Conservation (phyloP, 352 stramenopile genomes). For the Phytophthora ohioensis region DNA sequence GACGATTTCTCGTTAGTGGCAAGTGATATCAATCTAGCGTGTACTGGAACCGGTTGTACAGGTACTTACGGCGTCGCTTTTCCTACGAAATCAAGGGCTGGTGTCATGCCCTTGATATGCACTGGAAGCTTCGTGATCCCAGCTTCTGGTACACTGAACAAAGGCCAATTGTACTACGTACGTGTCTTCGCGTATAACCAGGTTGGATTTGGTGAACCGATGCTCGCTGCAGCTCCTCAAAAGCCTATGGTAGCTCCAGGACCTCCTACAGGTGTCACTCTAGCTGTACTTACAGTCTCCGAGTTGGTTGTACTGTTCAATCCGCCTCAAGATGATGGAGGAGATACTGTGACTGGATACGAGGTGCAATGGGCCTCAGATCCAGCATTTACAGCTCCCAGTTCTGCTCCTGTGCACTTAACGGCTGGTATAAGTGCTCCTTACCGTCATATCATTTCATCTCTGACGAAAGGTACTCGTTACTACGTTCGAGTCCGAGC, state of each 20-base stretch:
- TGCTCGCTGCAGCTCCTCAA: constrained; percentile 55
- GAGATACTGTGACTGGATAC: constrained; percentile 91
- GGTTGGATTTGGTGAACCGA: constrained; percentile 90
- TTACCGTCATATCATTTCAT: constrained; percentile 65
- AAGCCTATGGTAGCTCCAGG: constrained; percentile 87
- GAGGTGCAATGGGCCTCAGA: constrained; percentile 92
- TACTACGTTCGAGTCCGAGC: constrained; percentile 85
- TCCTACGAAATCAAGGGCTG: constrained; percentile 69
- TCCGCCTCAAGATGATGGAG: constrained; percentile 83
- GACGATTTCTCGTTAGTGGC: constrained; percentile 80
- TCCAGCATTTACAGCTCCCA: constrained; percentile 69
- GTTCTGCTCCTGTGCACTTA: constrained; percentile 49
- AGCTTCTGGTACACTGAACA: constrained; percentile 67
- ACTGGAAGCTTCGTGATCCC: constrained; percentile 86
- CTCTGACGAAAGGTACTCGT: constrained; percentile 65
- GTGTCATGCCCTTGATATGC: constrained; percentile 79
- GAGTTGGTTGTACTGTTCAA: constrained; percentile 93
- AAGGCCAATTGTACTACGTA: constrained; percentile 94
- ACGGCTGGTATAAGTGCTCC: constrained; percentile 67
- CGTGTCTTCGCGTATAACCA: constrained; percentile 96
- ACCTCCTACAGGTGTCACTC: constrained; percentile 72
- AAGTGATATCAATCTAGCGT: constrained; percentile 28
- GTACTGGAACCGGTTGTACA: constrained; percentile 28
- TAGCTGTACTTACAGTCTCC: constrained; percentile 79
- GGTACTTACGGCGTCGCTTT: constrained; percentile 52